Percentiles rank a stretch among this genome's conserved stretches.
Evolutionary conservation across 2,329 filamentous ascomycete genomes (phyloP).

Genomic region (Ploettnerulaceae sp.): DNA sequence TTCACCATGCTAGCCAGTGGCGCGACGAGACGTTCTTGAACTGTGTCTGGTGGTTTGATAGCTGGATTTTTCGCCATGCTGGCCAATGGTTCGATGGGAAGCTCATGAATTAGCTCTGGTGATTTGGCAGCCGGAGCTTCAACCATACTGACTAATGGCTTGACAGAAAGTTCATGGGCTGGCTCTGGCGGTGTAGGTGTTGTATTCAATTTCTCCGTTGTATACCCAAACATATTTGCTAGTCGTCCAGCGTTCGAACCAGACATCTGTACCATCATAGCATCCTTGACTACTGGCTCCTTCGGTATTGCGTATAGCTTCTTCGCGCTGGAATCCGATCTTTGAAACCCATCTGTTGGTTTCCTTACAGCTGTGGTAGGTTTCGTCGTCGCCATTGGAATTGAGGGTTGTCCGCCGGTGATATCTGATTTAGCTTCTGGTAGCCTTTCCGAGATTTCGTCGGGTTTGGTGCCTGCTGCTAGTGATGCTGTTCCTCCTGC

Average conservation of each 20-base stretch:
- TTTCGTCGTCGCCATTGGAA: not conserved
- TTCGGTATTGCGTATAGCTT: constrained; percentile 10
- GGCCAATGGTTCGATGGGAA: not conserved
- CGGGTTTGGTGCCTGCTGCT: not conserved
- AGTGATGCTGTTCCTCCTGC: not conserved
- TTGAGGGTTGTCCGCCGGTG: not conserved
- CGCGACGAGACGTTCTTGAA: too few relatives aligned
- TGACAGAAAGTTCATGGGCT: not conserved
- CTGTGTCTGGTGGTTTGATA: not conserved
- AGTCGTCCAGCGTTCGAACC: constrained; percentile 6
- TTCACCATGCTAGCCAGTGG: not conserved
- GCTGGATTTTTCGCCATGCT: not conserved
- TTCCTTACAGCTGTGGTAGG: not conserved
- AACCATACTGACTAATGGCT: not conserved
- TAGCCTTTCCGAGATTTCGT: not conserved
- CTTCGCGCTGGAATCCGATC: constrained; percentile 1
- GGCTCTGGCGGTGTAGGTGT: not conserved
- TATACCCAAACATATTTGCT: constrained; percentile 8
- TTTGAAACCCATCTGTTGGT: constrained; percentile 3
- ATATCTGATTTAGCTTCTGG: not conserved
- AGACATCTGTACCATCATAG: not conserved
- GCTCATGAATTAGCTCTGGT: not conserved
- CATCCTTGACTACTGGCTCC: not conserved
- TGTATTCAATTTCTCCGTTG: not conserved
- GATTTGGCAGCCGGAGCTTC: not conserved